Conservation (phyloP, 805 yeast genomes). For the Henningerozyma blattae region DNA sequence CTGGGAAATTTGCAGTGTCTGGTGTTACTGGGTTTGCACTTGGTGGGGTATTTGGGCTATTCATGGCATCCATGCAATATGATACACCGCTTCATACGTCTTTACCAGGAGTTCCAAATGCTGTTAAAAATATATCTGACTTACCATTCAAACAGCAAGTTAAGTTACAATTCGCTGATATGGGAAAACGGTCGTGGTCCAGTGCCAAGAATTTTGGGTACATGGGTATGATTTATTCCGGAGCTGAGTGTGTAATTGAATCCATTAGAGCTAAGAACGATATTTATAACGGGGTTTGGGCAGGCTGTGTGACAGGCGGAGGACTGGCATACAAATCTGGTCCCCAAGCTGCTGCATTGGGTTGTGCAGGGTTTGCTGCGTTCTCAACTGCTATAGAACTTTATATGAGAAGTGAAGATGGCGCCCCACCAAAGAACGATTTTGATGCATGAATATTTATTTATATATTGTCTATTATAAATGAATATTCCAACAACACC, state of each 20-base stretch:
- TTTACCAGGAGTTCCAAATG: slow-evolving; percentile 5
- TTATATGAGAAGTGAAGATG: slow-evolving; percentile 74
- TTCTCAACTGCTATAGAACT: slow-evolving; percentile 81
- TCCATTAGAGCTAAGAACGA: slow-evolving; percentile 82
- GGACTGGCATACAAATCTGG: slow-evolving; percentile 88
- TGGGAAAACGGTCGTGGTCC: slow-evolving; percentile 79
- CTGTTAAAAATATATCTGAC: slow-evolving; percentile 53
- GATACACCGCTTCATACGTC: slow-evolving; percentile 30
- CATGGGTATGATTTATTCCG: slow-evolving; percentile 83
- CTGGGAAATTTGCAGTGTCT: slow-evolving; percentile 83
- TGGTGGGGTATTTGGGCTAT: slow-evolving; percentile 91
- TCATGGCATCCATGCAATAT: slow-evolving; percentile 63
- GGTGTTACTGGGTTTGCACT: slow-evolving; percentile 90
- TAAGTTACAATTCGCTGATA: slow-evolving; percentile 80
- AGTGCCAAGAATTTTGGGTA: slow-evolving; percentile 92
- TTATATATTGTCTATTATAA: background rate
- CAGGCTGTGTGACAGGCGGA: slow-evolving; percentile 96
- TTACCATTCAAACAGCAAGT: slow-evolving; percentile 88
- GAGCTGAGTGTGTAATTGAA: slow-evolving; percentile 85
- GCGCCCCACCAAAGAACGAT: slow-evolving; percentile 77
- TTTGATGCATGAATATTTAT: slow-evolving; percentile 36
- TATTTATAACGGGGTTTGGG: slow-evolving; percentile 79
- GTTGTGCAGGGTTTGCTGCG: slow-evolving; percentile 97
- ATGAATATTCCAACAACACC: no score
- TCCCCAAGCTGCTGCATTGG: slow-evolving; percentile 81